These are phyloP conservation scores for Salisapilia sapeloensis DNA, from an alignment of 352 stramenopile species.

Conservation along the genomic window DNA sequence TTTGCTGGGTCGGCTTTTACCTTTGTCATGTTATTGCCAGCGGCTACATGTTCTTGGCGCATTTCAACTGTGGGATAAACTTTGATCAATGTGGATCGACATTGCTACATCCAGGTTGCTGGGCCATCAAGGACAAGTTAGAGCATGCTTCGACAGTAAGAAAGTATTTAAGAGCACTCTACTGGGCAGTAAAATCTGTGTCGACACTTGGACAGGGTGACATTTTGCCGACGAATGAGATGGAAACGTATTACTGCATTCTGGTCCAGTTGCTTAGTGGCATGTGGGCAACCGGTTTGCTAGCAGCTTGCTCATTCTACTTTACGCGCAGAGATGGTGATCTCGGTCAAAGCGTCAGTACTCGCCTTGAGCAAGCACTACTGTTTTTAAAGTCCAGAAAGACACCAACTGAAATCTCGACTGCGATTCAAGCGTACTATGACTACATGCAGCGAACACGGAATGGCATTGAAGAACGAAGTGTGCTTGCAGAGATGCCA, in stretches of 20 bases:
- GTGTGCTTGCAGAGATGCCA: constrained; percentile 22
- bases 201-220: constrained; percentile 54
- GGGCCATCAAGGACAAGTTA: constrained; percentile 42
- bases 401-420: constrained; percentile 9
- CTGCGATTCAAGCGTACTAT: constrained; percentile 30
- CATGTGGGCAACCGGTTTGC: constrained; percentile 46
- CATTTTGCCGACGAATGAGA: constrained; percentile 28
- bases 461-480: constrained; percentile 28
- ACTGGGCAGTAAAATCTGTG: constrained; percentile 58
- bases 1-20: constrained; percentile 31
- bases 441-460: constrained; percentile 61
- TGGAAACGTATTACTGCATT: constrained; percentile 39
- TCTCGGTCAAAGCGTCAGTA: constrained; percentile 44
- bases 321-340: constrained; percentile 48
- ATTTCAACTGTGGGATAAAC: constrained; percentile 16
- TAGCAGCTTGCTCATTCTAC: constrained; percentile 55
- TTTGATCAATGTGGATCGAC: constrained; percentile 17
- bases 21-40: constrained; percentile 30
- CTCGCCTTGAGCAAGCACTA: constrained; percentile 23
- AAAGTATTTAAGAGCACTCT: constrained; percentile 38
- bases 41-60: constrained; percentile 45
- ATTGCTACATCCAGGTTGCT: constrained; percentile 12
- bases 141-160: constrained; percentile 19
- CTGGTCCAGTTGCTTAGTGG: constrained; percentile 39
- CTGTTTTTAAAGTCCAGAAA: constrained; percentile 27